Base-by-base conservation (phyloP, 306 rosid species). In the Lathyrus oleraceus region DNA sequence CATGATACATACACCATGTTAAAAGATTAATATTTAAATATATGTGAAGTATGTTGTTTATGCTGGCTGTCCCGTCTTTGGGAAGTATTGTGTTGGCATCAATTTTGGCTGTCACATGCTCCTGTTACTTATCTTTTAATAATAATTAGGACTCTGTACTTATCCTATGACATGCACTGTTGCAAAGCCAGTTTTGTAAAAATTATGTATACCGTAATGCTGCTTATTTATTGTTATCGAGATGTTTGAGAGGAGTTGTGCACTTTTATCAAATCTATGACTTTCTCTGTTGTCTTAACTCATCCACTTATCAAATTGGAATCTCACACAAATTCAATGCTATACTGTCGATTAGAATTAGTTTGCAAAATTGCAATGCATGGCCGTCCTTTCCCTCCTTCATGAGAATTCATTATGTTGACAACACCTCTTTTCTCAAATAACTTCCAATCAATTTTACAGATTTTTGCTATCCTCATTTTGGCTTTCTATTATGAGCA, bases 101-200 rank as follows among this genome's bases (percentile, higher is more conserved):
- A 75, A 58, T 35, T 59, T 58, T 59, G 25, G 69, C 27, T 58
- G 30, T 21, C 30, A 10, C 9, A n/a, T 58, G 20, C 42, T 58
- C 39, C n/a, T 8, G 43, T 59, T 30, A n/a, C n/a, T n/a, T n/a
- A 8, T 23, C 4, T 59, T 59, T 14, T 59, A 14, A 15, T 54
- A 0, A 54, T 57, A 19, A 28, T 42, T 15, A 74, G 43, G 59
- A 42, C 38, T 60, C 2, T 8, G 45, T 61, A 59, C 32, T 73
- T 52, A 32, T 72, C 2, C 39, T 63, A 10, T 27, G 30, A 27
- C 67, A 52, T 73, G 71, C 40, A 43, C 61, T 67, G 69, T 42
- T 66, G 58, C 72, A 23, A 62, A 69, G 65, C 71, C 30, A 35
- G 16, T 39, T 10, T 36, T 74, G 49, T 23, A 12, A 61, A 68